Evolutionary conservation across 1,139 yeast species (phyloP).

Genomic region (Wickerhamiella infanticola): DNA sequence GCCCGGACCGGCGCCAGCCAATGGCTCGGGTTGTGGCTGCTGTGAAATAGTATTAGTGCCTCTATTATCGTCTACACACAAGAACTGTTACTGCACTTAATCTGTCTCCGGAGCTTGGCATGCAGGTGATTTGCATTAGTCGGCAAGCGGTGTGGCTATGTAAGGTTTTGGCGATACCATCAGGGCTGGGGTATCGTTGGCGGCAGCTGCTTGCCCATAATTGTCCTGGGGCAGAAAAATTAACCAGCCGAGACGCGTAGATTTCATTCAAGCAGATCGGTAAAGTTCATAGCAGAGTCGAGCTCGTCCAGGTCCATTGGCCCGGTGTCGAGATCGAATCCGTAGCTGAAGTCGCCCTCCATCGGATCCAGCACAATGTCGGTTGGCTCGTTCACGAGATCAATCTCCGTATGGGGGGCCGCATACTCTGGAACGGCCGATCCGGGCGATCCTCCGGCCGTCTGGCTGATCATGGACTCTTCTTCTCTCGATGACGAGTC

Average conservation of each 20-base stretch:
- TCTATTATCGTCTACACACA: no score
- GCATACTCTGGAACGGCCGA: background rate
- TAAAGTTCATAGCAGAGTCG: slow-evolving; percentile 15
- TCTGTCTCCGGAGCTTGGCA: background rate
- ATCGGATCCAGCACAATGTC: background rate
- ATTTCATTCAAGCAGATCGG: background rate
- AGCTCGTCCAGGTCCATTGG: slow-evolving; percentile 16
- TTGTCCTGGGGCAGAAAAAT: no score
- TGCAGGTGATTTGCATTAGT: background rate
- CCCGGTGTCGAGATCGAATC: slow-evolving; percentile 9
- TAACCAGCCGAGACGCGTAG: no score
- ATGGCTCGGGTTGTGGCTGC: no score
- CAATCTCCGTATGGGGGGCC: background rate
- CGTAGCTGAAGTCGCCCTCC: slow-evolving; percentile 6
- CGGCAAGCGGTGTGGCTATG: no score
- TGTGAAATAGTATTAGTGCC: no score
- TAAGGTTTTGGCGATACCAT: no score
- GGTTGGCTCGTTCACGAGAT: background rate
- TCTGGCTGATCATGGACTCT: background rate
- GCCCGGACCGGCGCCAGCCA: no score
- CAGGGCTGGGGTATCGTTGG: no score
- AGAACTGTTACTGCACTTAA: background rate
- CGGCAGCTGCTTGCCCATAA: no score
- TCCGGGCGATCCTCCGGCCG: background rate
- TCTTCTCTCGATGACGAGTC: slow-evolving; percentile 1